Percentiles rank a stretch among this genome's conserved stretches.
Conservation (phyloP, 202 grass and related monocot species). For the Saccharum hybrid region DNA sequence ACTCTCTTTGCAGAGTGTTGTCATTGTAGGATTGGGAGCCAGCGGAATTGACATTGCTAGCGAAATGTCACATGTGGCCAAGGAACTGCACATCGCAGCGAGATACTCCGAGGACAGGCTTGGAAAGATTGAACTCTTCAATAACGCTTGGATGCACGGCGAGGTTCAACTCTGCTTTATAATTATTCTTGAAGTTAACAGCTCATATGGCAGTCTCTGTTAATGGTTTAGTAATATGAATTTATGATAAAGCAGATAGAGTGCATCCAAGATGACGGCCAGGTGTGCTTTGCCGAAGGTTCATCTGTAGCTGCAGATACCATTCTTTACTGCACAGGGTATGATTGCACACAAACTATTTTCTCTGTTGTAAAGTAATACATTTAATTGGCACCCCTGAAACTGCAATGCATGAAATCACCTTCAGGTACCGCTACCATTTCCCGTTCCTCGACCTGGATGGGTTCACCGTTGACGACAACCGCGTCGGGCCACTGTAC, state of each 20-base stretch:
- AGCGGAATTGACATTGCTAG: slow-evolving; percentile 68
- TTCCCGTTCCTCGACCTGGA: slow-evolving; percentile 65
- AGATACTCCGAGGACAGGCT: slow-evolving; percentile 40
- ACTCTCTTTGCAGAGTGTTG: slow-evolving; percentile 37
- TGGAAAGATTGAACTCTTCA: slow-evolving; percentile 45
- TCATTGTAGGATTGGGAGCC: slow-evolving; percentile 61
- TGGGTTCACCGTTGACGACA: slow-evolving; percentile 54
- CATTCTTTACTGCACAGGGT: slow-evolving; percentile 65
- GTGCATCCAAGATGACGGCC: slow-evolving; percentile 43
- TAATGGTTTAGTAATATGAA: background rate
- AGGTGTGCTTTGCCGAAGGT: slow-evolving; percentile 49
- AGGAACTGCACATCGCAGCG: slow-evolving; percentile 63
- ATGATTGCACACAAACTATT: background rate
- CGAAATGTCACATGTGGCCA: slow-evolving; percentile 55
- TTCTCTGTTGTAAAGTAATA: background rate
- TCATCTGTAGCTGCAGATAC: slow-evolving; percentile 42
- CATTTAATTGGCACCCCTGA: background rate
- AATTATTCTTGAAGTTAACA: background rate
- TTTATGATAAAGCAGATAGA: slow-evolving; percentile 42
- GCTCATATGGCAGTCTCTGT: background rate
- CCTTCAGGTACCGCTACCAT: slow-evolving; percentile 53
- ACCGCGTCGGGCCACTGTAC: slow-evolving; percentile 60
- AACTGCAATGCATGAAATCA: no score
- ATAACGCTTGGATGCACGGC: slow-evolving; percentile 57
- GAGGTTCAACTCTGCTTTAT: slow-evolving; percentile 32